Evolutionary conservation across 352 stramenopile genomes (phyloP).

Genomic region (Globisporangium rhizosaccharum): DNA sequence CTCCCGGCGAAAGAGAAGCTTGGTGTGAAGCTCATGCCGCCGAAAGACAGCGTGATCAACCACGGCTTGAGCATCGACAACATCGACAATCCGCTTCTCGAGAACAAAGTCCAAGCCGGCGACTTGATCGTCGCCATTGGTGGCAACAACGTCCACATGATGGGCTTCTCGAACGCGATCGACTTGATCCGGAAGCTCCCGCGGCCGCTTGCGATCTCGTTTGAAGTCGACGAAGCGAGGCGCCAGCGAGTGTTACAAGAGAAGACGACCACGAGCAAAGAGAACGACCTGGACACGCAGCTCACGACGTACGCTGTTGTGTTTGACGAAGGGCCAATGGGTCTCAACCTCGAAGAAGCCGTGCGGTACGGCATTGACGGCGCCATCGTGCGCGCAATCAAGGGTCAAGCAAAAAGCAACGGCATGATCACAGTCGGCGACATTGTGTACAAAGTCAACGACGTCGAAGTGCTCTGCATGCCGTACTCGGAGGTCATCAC

Average conservation of each 20-base stretch:
- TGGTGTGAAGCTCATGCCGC: no score
- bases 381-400: conserved; percentile 72
- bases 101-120: conserved; percentile 75
- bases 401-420: conserved; percentile 78
- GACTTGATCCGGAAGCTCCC: conserved; percentile 83
- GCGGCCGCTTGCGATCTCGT: conserved; percentile 29
- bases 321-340: conserved; percentile 83
- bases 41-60: conserved; percentile 51
- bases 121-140: conserved; percentile 43
- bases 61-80: conserved; percentile 84
- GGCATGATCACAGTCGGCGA: conserved; percentile 80
- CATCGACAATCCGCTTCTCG: conserved; percentile 81
- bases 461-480: conserved; percentile 79
- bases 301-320: conserved; percentile 82
- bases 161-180: conserved; percentile 80
- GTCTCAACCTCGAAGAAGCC: conserved; percentile 80
- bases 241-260: conserved; percentile 49
- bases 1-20: no score
- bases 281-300: conserved; percentile 64
- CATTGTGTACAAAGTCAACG: conserved; percentile 87
- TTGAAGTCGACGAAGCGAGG: conserved; percentile 46
- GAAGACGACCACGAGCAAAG: conserved; percentile 48
- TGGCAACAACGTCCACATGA: conserved; percentile 50
- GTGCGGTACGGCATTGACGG: conserved; percentile 79
- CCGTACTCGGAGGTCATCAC: conserved; percentile 84